Base-by-base conservation (phyloP, 1,284 basidiomycete species). In the Ustilago crameri region DNA sequence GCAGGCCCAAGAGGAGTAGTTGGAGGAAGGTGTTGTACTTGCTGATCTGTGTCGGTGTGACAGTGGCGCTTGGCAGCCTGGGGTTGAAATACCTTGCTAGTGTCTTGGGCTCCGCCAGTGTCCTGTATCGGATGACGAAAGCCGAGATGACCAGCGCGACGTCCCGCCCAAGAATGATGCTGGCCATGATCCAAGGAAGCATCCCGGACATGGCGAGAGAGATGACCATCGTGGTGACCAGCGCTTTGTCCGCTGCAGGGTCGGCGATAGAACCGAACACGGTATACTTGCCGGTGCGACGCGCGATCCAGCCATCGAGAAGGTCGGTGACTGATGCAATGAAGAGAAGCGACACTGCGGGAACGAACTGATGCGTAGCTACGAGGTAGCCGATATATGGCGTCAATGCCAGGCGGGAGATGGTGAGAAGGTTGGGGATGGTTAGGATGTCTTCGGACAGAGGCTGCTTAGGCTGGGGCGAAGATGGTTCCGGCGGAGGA, bases 191-290 rank as follows among this genome's bases (percentile, higher is more conserved):
- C 20, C 92, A 75, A n/a, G 95, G 94, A 27, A 98, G 85, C 70
- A 95, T 86, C 9, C 89, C 90, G 73, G 91, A 90, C 86, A 91
- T 88, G 0, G 92, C 89, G 56, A 98, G 85, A 1, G 93, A 91
- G 46, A 95, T 86, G 2, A 93, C 93, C 82, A 98, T 87, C 0
- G 95, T 97, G 1, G 95, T 96, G 90, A 98, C 92, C 44, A 99
- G 86, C 23, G 90, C 87, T 85, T 99, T 99, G 87, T 99, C 95
- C 2, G 96, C 95, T 0, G 95, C 93, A 9, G 95, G 95, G 83
- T 99, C 96, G 8, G 98, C 87, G 60, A 98, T 95, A 12, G 92
- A 92, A 10, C 95, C 95, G 34, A 98, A 87, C 10, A 98, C 93
- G 10, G 92, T 91, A 47, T 74, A 66, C 42, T 64, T 70, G 41